Conservation (phyloP, 371 early-diverging fungal genomes). For the Mucor sp. region DNA sequence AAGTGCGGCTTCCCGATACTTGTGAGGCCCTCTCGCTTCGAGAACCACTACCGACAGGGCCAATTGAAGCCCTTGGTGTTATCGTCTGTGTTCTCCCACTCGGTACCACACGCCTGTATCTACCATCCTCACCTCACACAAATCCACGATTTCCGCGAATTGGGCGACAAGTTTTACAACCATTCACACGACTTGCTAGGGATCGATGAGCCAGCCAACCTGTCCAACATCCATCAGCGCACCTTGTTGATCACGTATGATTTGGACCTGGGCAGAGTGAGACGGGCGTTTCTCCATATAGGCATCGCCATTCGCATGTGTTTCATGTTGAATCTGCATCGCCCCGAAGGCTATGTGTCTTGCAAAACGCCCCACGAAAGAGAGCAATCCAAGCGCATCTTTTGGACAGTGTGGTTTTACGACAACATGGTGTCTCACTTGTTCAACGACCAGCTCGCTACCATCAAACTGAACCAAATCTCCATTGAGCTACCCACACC, state of each 20-base stretch:
- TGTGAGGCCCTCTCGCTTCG: slow-evolving; percentile 32
- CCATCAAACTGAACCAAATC: slow-evolving; percentile 21
- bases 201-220: slow-evolving; percentile 27
- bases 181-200: slow-evolving; percentile 30
- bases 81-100: slow-evolving; percentile 31
- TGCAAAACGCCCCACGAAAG: slow-evolving; percentile 22
- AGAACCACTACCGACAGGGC: slow-evolving; percentile 23
- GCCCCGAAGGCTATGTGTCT: slow-evolving; percentile 26
- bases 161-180: slow-evolving; percentile 31
- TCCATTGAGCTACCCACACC: slow-evolving; percentile 23
- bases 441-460: slow-evolving; percentile 21
- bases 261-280: slow-evolving; percentile 35
- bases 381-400: slow-evolving; percentile 36
- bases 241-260: slow-evolving; percentile 34
- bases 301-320: slow-evolving; percentile 42
- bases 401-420: slow-evolving; percentile 44
- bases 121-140: slow-evolving; percentile 34
- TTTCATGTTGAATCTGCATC: slow-evolving; percentile 35
- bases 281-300: slow-evolving; percentile 33
- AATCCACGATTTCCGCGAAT: slow-evolving; percentile 28
- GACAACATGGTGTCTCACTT: slow-evolving; percentile 34
- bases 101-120: slow-evolving; percentile 31
- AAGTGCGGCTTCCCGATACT: slow-evolving; percentile 37
- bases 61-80: slow-evolving; percentile 26
- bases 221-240: slow-evolving; percentile 38